phyloP scores from a whole-genome alignment of 1,284 basidiomycete genomes.

The Testicularia cyperi region DNA sequence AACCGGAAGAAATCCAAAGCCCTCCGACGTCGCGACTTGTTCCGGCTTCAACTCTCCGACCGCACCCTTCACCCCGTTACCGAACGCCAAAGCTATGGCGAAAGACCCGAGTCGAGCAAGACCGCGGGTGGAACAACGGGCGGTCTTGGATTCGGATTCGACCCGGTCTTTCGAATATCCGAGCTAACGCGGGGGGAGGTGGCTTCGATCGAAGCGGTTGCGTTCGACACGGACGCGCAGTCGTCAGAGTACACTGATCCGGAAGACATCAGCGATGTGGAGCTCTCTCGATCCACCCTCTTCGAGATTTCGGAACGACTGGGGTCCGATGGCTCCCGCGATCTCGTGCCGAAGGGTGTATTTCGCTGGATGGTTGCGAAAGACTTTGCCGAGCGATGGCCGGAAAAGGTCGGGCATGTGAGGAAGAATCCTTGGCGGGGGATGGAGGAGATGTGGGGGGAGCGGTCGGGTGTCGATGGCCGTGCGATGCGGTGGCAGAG shows the following conservation, averaged over 20 bases:
- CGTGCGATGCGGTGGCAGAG: constrained; percentile 19
- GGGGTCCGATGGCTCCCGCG: constrained; percentile 7
- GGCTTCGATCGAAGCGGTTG: constrained; percentile 11
- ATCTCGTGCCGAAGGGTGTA: constrained; percentile 13
- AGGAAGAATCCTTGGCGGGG: constrained; percentile 24
- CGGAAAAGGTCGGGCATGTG: constrained; percentile 15
- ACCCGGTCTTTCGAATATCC: too few relatives aligned
- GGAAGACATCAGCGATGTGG: constrained; percentile 20
- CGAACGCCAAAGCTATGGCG: too few relatives aligned
- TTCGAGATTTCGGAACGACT: constrained; percentile 12
- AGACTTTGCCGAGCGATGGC: constrained; percentile 25
- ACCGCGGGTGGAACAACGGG: too few relatives aligned
- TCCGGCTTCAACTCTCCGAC: too few relatives aligned
- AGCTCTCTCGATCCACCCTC: constrained; percentile 7
- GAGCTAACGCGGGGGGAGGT: constrained; percentile 13
- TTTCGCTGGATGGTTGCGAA: constrained; percentile 29
- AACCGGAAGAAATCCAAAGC: constrained; percentile 27
- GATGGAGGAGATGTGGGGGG: constrained; percentile 17
- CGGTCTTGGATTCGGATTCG: too few relatives aligned
- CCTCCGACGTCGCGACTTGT: constrained; percentile 17
- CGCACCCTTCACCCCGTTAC: too few relatives aligned
- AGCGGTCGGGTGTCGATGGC: constrained; percentile 1
- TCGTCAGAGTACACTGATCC: constrained; percentile 26
- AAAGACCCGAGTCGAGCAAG: too few relatives aligned
- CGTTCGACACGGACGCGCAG: constrained; percentile 27